Base-by-base conservation (phyloP, 441 rosid species). In the Bruguiera hainesii region DNA sequence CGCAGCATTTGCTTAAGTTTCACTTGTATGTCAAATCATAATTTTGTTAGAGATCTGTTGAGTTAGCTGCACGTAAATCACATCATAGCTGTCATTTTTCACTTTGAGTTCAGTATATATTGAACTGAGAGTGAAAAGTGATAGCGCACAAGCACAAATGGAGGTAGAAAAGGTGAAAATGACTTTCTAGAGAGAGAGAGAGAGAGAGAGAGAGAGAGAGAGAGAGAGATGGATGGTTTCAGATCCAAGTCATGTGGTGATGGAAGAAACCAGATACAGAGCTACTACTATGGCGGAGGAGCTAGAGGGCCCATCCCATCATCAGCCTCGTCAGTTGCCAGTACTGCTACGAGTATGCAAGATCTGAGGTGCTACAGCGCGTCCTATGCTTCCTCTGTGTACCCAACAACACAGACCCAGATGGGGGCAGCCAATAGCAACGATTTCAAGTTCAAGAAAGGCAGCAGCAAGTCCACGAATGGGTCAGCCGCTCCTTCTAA, bases 361-460 rank as follows among this genome's bases (percentile, higher is more conserved):
- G 90, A 88, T 79, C 90, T 88, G 49, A 81, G 89, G 69, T 83
- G 89, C 66, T 82, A 82, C 86, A 86, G 88, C 69, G 83, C 88
- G 1, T 79, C 78, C 60, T 77, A 83, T 72, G 84, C 83, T 0
- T 76, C 79, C 11, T 61, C 83, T n/a, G 76, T 61, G 21, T 60
- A 74, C 60, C 76, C 75, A 5, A 20, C 48, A 13, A 13, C 78
- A 10, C 82, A 64, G 46, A 61, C 71, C 70, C 80, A 84, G 61
- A 55, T 63, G 61, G 71, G 57, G 1, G 63, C 28, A 42, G 53
- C 53, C 1, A 35, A 60, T 19, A 68, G 37, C 33, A 65, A 52
- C 61, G 80, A 79, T 52, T 25, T 61, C 33, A 82, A 83, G 75
- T 65, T 83, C 66, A 83, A 78, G 67, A 84, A 82, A 67, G 86